These are phyloP conservation scores for Globisporangium paddicum DNA, from an alignment of 352 stramenopile genomes.

Conservation along the genomic window DNA sequence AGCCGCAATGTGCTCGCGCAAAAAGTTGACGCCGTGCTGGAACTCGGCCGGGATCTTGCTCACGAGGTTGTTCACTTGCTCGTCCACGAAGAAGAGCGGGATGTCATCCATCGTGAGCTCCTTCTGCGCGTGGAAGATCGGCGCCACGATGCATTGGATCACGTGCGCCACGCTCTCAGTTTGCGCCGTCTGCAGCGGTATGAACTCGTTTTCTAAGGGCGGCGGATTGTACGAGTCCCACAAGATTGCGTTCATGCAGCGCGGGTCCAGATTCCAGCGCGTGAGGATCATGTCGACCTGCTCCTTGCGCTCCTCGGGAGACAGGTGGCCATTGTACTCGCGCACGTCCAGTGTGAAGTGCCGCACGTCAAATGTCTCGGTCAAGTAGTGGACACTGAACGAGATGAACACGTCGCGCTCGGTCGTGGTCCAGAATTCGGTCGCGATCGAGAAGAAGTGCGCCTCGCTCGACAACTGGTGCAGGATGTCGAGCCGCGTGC, in stretches of 20 bases:
- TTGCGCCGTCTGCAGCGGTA: constrained; percentile 28
- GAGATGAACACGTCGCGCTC: constrained; percentile 43
- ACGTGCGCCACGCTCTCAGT: constrained; percentile 36
- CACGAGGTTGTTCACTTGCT: constrained; percentile 37
- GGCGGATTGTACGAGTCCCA: constrained; percentile 36
- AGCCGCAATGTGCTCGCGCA: constrained; percentile 26
- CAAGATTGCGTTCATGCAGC: constrained; percentile 39
- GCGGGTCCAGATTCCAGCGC: constrained; percentile 41
- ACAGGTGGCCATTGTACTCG: constrained; percentile 34
- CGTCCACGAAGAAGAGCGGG: constrained; percentile 37
- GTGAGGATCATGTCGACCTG: constrained; percentile 34
- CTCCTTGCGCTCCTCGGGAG: constrained; percentile 35
- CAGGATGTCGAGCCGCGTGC: constrained; percentile 34
- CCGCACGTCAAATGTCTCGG: constrained; percentile 31
- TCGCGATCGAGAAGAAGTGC: constrained; percentile 42
- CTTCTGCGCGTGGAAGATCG: constrained; percentile 28
- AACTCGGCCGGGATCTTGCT: constrained; percentile 28
- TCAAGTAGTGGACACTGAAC: constrained; percentile 43
- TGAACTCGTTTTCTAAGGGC: constrained; percentile 15
- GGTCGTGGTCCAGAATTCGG: constrained; percentile 40
- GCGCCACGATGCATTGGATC: constrained; percentile 40
- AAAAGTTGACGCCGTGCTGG: constrained; percentile 26
- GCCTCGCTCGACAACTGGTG: constrained; percentile 39
- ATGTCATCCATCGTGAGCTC: constrained; percentile 31
- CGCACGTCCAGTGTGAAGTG: constrained; percentile 45